A percentile compares a stretch with the other conserved stretches of the same genome.
Evolutionary conservation across 345 rosid genomes (phyloP).

Genomic region (Boechera divaricarpa): DNA sequence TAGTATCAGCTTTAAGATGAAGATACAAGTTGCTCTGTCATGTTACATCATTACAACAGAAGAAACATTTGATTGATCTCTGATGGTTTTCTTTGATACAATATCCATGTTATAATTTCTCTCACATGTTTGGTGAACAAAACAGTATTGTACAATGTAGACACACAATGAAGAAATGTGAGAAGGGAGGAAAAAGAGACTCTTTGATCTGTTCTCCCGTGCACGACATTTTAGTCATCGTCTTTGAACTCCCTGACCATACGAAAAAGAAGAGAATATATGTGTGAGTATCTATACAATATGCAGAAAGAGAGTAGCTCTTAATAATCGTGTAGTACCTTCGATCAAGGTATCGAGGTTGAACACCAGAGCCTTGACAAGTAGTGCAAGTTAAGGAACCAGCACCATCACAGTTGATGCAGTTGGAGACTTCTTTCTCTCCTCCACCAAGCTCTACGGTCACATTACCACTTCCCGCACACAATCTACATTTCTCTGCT

Average conservation of each 20-base stretch:
- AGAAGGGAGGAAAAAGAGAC: slow-evolving; percentile 22
- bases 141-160: slow-evolving; percentile 16
- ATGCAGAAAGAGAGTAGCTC: background rate
- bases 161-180: slow-evolving; percentile 27
- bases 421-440: slow-evolving; percentile 75
- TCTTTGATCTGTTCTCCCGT: slow-evolving; percentile 4
- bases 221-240: slow-evolving; percentile 54
- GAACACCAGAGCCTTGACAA: slow-evolving; percentile 95
- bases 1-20: slow-evolving; percentile 15
- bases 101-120: slow-evolving; percentile 22
- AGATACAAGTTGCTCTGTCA: slow-evolving; percentile 1
- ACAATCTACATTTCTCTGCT: slow-evolving; percentile 86
- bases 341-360: slow-evolving; percentile 98
- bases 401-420: slow-evolving; percentile 81
- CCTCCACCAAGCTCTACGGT: slow-evolving; percentile 76
- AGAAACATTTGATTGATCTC: slow-evolving; percentile 12
- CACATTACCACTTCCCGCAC: slow-evolving; percentile 75
- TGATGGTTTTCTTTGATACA: slow-evolving; percentile 14
- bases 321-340: slow-evolving; percentile 56
- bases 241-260: slow-evolving; percentile 66
- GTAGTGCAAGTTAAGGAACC: slow-evolving; percentile 96
- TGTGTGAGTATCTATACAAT: slow-evolving; percentile 4
- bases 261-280: background rate
- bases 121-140: slow-evolving; percentile 27
- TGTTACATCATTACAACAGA: slow-evolving; percentile 5